Evolutionary conservation across 768 basidiomycete genomes (phyloP).

Genomic region (Nevesoporus exiguus): DNA sequence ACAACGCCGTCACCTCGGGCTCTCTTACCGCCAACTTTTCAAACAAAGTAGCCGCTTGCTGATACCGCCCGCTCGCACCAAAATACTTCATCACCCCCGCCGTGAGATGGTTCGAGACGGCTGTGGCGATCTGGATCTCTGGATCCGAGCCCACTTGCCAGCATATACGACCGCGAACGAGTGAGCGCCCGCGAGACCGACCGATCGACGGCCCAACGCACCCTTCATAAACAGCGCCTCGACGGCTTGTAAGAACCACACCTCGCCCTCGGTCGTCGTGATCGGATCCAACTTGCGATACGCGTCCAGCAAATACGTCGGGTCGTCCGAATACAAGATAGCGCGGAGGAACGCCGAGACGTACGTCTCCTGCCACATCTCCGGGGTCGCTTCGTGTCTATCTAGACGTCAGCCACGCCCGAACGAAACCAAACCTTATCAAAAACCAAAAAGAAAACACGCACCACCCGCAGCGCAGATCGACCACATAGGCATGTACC

Average conservation of each 20-base stretch:
- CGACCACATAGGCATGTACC: constrained; percentile 90
- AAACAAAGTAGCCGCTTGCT: constrained; percentile 88
- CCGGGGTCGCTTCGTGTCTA: constrained; percentile 82
- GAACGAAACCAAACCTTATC: too few relatives aligned
- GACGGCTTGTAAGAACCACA: constrained; percentile 85
- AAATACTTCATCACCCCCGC: constrained; percentile 97
- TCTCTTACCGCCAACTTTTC: constrained; percentile 85
- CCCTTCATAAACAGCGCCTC: constrained; percentile 89
- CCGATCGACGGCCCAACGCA: constrained; percentile 14
- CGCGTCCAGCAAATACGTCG: constrained; percentile 85
- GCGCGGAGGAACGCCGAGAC: constrained; percentile 88
- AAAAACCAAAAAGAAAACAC: constrained; percentile 24
- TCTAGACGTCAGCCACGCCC: neutral
- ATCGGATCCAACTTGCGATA: constrained; percentile 97
- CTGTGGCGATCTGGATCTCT: constrained; percentile 96
- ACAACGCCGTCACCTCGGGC: constrained; percentile 82
- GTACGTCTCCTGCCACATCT: constrained; percentile 97
- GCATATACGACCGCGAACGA: constrained; percentile 42
- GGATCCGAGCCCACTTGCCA: constrained; percentile 99
- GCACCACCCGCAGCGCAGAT: constrained; percentile 90
- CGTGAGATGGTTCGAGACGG: constrained; percentile 94
- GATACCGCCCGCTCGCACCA: constrained; percentile 83
- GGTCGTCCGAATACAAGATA: constrained; percentile 94
- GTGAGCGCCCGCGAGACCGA: neutral
- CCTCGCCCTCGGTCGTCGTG: constrained; percentile 81